Conservation (phyloP, 2,329 filamentous ascomycete genomes). For the Zymoseptoria passerinii region DNA sequence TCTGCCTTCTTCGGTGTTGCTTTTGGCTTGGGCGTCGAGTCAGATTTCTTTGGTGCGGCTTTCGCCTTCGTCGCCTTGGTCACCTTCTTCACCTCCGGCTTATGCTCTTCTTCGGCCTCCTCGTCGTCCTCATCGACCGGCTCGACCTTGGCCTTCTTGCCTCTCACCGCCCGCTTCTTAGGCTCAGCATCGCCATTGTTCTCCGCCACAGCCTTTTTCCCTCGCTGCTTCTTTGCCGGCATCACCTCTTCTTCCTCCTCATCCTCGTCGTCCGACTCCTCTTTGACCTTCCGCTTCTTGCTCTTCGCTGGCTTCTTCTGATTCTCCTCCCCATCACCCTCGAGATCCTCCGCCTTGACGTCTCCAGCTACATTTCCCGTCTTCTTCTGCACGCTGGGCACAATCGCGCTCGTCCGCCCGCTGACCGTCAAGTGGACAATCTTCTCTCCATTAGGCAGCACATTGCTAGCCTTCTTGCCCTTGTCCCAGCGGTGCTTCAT, state of each 20-base stretch:
- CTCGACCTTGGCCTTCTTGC: slow-evolving; percentile 10
- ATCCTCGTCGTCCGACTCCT: slow-evolving; percentile 17
- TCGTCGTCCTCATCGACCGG: slow-evolving; percentile 4
- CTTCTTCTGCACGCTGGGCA: slow-evolving; percentile 81
- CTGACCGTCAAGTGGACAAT: slow-evolving; percentile 83
- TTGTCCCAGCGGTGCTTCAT: slow-evolving; percentile 62
- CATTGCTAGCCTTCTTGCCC: slow-evolving; percentile 64
- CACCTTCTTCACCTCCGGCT: slow-evolving; percentile 7
- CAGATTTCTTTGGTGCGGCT: slow-evolving; percentile 4
- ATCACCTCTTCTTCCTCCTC: slow-evolving; percentile 17
- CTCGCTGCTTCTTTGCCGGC: slow-evolving; percentile 16
- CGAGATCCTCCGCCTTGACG: slow-evolving; percentile 13
- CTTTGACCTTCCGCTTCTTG: slow-evolving; percentile 30
- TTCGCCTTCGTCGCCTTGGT: slow-evolving; percentile 4
- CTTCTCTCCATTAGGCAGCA: slow-evolving; percentile 74
- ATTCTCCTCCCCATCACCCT: slow-evolving; percentile 11
- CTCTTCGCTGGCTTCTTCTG: slow-evolving; percentile 22
- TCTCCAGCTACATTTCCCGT: slow-evolving; percentile 51
- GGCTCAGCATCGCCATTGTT: slow-evolving; percentile 4
- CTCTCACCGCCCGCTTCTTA: slow-evolving; percentile 6
- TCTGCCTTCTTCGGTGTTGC: slow-evolving; percentile 13
- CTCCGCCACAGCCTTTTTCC: slow-evolving; percentile 1
- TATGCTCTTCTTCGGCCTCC: slow-evolving; percentile 9
- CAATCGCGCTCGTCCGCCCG: slow-evolving; percentile 82
- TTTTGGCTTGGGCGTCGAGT: slow-evolving; percentile 6